Percentiles rank a stretch among this genome's conserved stretches.
phyloP scores from a whole-genome alignment of 805 yeast species.

The Gaillardinia entomophila region DNA sequence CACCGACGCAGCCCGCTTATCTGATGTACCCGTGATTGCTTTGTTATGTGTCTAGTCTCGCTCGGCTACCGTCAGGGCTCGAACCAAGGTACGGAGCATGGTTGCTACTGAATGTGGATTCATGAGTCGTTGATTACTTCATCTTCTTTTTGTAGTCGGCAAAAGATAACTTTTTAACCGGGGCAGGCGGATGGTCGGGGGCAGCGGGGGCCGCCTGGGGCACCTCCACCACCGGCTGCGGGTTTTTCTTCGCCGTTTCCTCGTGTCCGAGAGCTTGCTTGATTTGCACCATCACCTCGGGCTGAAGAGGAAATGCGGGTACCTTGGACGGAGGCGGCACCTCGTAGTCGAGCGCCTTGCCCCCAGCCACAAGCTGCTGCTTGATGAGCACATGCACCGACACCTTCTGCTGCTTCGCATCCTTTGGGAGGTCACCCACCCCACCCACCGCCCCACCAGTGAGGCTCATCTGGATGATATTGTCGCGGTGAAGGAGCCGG shows the following conservation, averaged over 20 bases:
- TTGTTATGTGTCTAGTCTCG: no score
- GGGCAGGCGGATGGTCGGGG: constrained; percentile 5
- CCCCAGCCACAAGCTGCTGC: constrained; percentile 15
- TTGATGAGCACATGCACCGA: constrained; percentile 19
- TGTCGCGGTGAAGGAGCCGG: constrained; percentile 25
- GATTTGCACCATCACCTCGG: constrained; percentile 18
- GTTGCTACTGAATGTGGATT: no score
- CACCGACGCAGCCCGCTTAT: no score
- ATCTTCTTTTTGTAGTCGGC: constrained; percentile 68
- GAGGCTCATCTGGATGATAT: constrained; percentile 14
- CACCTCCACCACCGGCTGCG: neutral
- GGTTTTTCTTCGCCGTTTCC: neutral
- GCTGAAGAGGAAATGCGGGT: constrained; percentile 16
- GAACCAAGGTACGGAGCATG: no score
- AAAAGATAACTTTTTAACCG: constrained; percentile 56
- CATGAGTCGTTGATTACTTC: no score
- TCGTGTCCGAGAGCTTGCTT: constrained; percentile 13
- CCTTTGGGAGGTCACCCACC: constrained; percentile 2
- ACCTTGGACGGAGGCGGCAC: constrained; percentile 1
- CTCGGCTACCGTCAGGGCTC: no score
- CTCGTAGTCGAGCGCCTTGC: constrained; percentile 7
- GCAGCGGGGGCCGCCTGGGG: neutral
- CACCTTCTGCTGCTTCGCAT: constrained; percentile 1
- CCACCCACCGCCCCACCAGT: constrained; percentile 9
- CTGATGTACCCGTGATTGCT: no score